Evolutionary conservation across 2,329 filamentous ascomycete species (phyloP), one percentile per base, ranked within the genome.

Genomic region (Pyricularia sp.): DNA sequence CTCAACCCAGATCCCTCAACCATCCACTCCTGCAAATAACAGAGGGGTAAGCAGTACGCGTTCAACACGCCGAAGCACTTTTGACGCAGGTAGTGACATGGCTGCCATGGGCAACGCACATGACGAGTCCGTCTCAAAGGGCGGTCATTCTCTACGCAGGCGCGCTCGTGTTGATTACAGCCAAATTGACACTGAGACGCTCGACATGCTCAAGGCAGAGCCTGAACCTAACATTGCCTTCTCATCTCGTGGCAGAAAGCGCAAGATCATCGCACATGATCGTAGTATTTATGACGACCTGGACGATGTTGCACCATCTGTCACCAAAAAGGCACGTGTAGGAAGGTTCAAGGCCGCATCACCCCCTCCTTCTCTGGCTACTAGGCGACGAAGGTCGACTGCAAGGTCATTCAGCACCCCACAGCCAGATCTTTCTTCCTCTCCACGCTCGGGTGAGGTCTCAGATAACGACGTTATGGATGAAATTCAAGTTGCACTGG

Each of bases 121-220:
- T 68, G 73, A 74, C 58, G 82, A 83, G 64, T 78, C 80, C 55
- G 79, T 82, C 71, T 82, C 80, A 70, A 86, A 88, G 75, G 85
- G 86, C 68, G 85, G 86, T 66, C 86, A 87, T 76, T 86, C 85
- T 42, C 80, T 88, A 33, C 81, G 86, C 71, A 86, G 84, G 75
- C 81, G 85, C 68, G 79, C 83, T 67, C 84, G 84, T 70, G 80
- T 88, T 71, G 85, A 88, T 76, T 88, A 88, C 78, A 84, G 83
- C 42, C 83, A 85, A 72, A 80, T 83, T 71, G 81, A 82, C 68
- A 83, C 65, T 7, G 42, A 31, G 7, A 58, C 65, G 12, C 36
- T 50, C 20, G 36, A 25, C 14, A 30, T 30, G 36, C 20, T 28
- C 30, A 75, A 75, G 42, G 58, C 72, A 26, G 75, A 76, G 2